Conservation (phyloP, 352 stramenopile species). For the Poterioochromonas sp. region DNA sequence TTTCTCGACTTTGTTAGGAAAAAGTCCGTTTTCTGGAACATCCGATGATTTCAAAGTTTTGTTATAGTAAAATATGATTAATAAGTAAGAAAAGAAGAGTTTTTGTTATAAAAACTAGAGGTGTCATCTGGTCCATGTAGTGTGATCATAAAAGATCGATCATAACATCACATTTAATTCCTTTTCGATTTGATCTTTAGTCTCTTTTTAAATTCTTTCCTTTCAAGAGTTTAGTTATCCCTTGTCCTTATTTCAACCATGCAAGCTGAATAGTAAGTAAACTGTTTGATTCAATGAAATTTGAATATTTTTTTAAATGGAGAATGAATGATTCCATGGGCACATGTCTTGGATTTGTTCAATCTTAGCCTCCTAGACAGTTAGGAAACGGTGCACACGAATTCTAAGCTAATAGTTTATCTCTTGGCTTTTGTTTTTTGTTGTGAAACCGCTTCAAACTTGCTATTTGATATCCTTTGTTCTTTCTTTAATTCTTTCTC, state of each 20-base stretch:
- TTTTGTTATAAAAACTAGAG: too few relatives aligned
- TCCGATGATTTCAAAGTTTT: too few relatives aligned
- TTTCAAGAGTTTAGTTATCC: not conserved
- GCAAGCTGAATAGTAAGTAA: constrained; percentile 7
- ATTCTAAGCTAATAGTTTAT: too few relatives aligned
- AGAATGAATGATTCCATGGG: not conserved
- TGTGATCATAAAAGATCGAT: too few relatives aligned
- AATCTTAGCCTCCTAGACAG: not conserved
- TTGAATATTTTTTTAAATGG: not conserved
- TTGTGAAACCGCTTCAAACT: not conserved
- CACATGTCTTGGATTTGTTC: not conserved
- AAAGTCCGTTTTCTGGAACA: too few relatives aligned
- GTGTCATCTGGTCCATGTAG: too few relatives aligned
- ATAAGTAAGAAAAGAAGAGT: too few relatives aligned
- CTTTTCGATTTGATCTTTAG: not conserved
- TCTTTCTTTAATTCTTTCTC: not conserved
- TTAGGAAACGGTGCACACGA: too few relatives aligned
- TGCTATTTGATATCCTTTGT: not conserved
- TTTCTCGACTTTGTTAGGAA: too few relatives aligned
- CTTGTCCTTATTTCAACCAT: not conserved
- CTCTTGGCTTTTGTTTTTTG: too few relatives aligned
- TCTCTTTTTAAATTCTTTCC: not conserved
- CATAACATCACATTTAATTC: not conserved
- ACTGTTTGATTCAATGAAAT: not conserved
- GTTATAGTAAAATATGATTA: too few relatives aligned